These are phyloP conservation scores for Ogataea paradorogensis DNA, from an alignment of 805 yeast genomes.

Conservation along the genomic window DNA sequence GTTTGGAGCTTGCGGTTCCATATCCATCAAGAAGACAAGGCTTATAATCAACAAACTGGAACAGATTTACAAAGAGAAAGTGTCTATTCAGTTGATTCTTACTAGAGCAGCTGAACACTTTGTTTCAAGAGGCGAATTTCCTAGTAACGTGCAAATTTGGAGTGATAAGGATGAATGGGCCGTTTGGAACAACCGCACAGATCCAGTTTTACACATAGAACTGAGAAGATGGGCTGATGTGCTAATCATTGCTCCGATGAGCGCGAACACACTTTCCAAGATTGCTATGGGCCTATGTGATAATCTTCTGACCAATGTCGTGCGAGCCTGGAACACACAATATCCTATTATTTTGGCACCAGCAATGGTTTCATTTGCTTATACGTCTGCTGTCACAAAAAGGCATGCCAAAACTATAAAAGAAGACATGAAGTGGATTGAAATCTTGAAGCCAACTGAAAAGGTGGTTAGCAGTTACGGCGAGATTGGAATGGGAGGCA, in stretches of 20 bases:
- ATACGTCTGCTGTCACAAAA: conserved; percentile 53
- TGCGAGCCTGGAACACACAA: conserved; percentile 60
- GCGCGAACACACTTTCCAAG: conserved; percentile 57
- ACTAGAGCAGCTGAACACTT: conserved; percentile 54
- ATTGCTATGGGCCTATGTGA: conserved; percentile 58
- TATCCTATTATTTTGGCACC: conserved; percentile 58
- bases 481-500: conserved; percentile 65
- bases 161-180: conserved; percentile 58
- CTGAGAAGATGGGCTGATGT: conserved; percentile 62
- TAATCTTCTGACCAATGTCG: conserved; percentile 54
- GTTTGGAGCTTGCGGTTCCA: conserved; percentile 58
- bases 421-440: conserved; percentile 66
- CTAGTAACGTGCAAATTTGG: conserved; percentile 50
- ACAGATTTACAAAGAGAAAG: conserved; percentile 51
- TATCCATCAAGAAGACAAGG: conserved; percentile 50
- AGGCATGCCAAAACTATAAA: conserved; percentile 49
- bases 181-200: conserved; percentile 51
- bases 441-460: conserved; percentile 56
- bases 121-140: conserved; percentile 45
- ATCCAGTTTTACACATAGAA: conserved; percentile 60
- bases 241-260: conserved; percentile 52
- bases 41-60: conserved; percentile 49
- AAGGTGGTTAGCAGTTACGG: conserved; percentile 54
- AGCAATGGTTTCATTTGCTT: conserved; percentile 60
- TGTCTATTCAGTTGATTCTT: conserved; percentile 51